Evolutionary conservation across 164 flowering plant species (phyloP), one percentile per base, ranked within the genome.

Genomic region (Vitis riparia): DNA sequence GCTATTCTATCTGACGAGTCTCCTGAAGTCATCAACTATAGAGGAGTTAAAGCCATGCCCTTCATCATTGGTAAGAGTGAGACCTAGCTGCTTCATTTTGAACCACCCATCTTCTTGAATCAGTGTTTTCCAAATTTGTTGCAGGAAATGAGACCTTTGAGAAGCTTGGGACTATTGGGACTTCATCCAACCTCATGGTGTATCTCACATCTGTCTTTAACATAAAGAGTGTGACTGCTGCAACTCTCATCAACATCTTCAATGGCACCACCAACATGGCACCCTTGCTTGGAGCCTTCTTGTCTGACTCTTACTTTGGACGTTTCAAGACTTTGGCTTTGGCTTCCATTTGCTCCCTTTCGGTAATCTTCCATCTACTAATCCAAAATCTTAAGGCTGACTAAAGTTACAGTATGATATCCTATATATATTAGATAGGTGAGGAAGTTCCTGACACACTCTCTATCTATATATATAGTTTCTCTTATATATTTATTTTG

Each of bases 31-130:
- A 49, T 71, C 13, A 68, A 79, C 48, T 79, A 79, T 61, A 73
- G 68, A 61, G 82, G 82, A 57, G 59, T 76, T 19, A 76, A 64
- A 56, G 79, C 82, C 65, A 79, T 79, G 82, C 82, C 82, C 32
- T 79, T 65, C 17, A 65, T 79, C 16, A 79, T 79, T 50, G 82
- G 82, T 79, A 59, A n/a, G 49, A 37, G 44, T 37, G 44, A 37
- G 44, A 37, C 44, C 44, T 37, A 37, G 5, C 44, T 37, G 7
- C 44, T 37, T 37, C 44, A 37, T 0, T 37, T 37, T 37, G 44
- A 37, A 37, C 7, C 44, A 37, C 6, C 44, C 44, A 37, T 37
- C 44, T 32, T 32, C 44, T 37, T 37, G 44, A 37, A 37, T 37
- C 44, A 37, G 5, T 37, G 44, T 37, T 37, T 37, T 37, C 44